Evolutionary conservation across 2,329 filamentous ascomycete species (phyloP).

Genomic region (Xylaria sp.): DNA sequence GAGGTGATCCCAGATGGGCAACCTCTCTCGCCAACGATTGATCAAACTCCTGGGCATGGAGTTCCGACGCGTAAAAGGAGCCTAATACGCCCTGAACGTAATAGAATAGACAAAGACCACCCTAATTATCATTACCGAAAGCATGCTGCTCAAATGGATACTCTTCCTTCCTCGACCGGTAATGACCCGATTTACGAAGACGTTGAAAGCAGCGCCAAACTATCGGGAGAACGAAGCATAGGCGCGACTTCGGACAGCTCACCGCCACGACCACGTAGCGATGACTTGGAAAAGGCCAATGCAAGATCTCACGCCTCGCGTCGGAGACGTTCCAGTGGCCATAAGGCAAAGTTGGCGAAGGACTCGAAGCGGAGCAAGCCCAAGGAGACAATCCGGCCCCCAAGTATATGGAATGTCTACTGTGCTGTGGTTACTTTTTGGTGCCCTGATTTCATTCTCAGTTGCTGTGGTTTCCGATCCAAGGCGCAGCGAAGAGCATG

Average conservation of each 20-base stretch:
- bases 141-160: conserved; percentile 92
- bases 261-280: conserved; percentile 51
- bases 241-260: conserved; percentile 61
- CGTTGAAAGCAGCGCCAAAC: conserved; percentile 71
- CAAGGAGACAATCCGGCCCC: conserved; percentile 76
- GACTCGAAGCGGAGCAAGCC: conserved; percentile 64
- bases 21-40: conserved; percentile 64
- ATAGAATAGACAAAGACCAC: conserved; percentile 84
- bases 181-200: conserved; percentile 89
- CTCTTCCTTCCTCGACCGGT: conserved; percentile 89
- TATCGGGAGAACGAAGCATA: conserved; percentile 59
- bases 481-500: conserved; percentile 92
- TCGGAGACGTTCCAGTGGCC: conserved; percentile 59
- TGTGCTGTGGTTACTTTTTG: conserved; percentile 95
- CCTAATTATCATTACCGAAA: conserved; percentile 96
- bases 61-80: conserved; percentile 77
- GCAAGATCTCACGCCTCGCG: conserved; percentile 51
- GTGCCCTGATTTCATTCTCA: conserved; percentile 85
- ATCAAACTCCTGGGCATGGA: conserved; percentile 45
- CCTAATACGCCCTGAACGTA: conserved; percentile 88
- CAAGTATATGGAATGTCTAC: conserved; percentile 94
- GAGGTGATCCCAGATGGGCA: conserved; percentile 66
- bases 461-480: conserved; percentile 84
- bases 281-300: conserved; percentile 54
- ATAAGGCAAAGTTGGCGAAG: conserved; percentile 70